phyloP scores from a whole-genome alignment of 768 basidiomycete species.

The Coprinopsis strossmayeri region DNA sequence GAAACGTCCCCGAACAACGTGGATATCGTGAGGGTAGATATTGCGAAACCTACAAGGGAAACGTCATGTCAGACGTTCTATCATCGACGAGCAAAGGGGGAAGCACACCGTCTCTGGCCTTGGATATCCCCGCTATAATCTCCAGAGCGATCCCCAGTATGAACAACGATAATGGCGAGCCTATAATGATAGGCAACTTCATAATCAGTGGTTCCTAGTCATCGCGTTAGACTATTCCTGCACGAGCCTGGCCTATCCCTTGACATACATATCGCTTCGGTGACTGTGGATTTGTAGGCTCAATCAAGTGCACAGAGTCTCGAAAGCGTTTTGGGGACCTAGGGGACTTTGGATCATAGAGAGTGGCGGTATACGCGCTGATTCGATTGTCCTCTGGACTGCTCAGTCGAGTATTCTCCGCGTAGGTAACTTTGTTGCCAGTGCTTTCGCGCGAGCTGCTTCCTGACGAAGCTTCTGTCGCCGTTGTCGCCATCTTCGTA shows the following conservation, averaged over 20 bases:
- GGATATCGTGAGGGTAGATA: slow-evolving; percentile 43
- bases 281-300: slow-evolving; percentile 27
- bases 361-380: not conserved
- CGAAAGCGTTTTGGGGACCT: slow-evolving; percentile 29
- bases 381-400: not conserved
- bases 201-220: slow-evolving; percentile 31
- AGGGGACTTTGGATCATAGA: not conserved
- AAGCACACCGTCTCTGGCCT: slow-evolving; percentile 16
- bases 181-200: slow-evolving; percentile 29
- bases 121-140: slow-evolving; percentile 36
- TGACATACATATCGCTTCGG: slow-evolving; percentile 40
- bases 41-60: slow-evolving; percentile 52
- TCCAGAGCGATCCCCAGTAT: slow-evolving; percentile 41
- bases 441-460: too few relatives aligned
- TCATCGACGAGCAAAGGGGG: too few relatives aligned
- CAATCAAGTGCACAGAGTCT: slow-evolving; percentile 44
- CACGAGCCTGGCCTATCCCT: too few relatives aligned
- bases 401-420: too few relatives aligned
- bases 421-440: too few relatives aligned
- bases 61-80: too few relatives aligned
- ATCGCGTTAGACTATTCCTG: too few relatives aligned
- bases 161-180: slow-evolving; percentile 37
- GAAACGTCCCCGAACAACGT: slow-evolving; percentile 47
- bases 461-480: too few relatives aligned
- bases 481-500: not conserved